These are phyloP conservation scores for Limnanthes douglasii DNA, from an alignment of 345 rosid genomes.

Conservation along the genomic window DNA sequence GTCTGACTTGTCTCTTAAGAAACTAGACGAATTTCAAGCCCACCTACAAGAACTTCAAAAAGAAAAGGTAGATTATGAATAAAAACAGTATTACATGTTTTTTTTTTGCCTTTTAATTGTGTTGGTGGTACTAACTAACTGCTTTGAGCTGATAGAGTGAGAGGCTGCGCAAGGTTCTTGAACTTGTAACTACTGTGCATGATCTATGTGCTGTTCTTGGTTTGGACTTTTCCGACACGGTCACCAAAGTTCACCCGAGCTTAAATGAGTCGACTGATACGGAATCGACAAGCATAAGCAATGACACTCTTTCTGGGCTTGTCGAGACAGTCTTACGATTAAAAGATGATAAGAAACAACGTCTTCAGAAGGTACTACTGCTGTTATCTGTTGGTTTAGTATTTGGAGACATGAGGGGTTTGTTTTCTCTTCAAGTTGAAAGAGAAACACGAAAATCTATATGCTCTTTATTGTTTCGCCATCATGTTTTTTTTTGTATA, in stretches of 20 bases:
- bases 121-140: no score
- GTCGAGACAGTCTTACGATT: slow-evolving; percentile 68
- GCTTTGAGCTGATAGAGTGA: slow-evolving; percentile 42
- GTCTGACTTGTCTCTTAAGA: slow-evolving; percentile 69
- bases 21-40: slow-evolving; percentile 56
- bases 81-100: neutral
- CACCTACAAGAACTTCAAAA: slow-evolving; percentile 83
- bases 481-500: neutral
- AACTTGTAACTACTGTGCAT: slow-evolving; percentile 86
- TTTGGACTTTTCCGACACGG: slow-evolving; percentile 68
- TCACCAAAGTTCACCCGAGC: slow-evolving; percentile 93
- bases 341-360: slow-evolving; percentile 76
- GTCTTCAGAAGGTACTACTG: slow-evolving; percentile 84
- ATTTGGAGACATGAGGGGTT: no score
- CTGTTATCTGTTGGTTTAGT: no score
- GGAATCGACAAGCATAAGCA: slow-evolving; percentile 86
- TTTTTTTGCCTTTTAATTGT: slow-evolving; percentile 2
- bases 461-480: no score
- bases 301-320: slow-evolving; percentile 65
- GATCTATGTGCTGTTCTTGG: slow-evolving; percentile 87
- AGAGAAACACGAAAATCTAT: neutral
- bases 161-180: slow-evolving; percentile 81
- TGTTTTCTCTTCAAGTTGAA: neutral
- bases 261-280: slow-evolving; percentile 48
- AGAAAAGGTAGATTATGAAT: slow-evolving; percentile 48